phyloP scores from a whole-genome alignment of 495 filamentous ascomycete genomes.

The Haplographium delicatum region DNA sequence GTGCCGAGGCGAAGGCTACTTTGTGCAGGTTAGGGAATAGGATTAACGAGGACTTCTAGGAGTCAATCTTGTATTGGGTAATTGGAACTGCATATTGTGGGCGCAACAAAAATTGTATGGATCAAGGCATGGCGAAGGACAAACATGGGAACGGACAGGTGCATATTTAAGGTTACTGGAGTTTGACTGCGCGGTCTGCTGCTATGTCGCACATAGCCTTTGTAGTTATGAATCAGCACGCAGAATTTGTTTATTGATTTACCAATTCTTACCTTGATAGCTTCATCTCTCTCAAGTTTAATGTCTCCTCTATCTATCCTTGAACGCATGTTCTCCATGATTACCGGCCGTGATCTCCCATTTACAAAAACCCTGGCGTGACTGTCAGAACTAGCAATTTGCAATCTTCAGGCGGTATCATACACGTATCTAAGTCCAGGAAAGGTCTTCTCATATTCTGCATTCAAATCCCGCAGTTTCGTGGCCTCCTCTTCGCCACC shows the following conservation, averaged over 20 bases:
- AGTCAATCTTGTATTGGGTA: constrained; percentile 7
- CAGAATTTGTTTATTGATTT: constrained; percentile 3
- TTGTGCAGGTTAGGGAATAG: constrained; percentile 17
- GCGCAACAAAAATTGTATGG: constrained; percentile 18
- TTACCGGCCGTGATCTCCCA: constrained; percentile 62
- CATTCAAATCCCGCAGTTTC: constrained; percentile 61
- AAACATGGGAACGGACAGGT: constrained; percentile 13
- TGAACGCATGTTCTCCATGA: constrained; percentile 80
- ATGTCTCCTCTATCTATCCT: constrained; percentile 67
- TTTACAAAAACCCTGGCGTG: constrained; percentile 74
- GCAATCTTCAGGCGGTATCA: constrained; percentile 23
- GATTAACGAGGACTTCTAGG: constrained; percentile 3
- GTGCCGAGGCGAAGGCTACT: constrained; percentile 29
- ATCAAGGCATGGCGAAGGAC: constrained; percentile 11
- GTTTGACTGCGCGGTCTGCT: constrained; percentile 38
- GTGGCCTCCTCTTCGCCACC: constrained; percentile 48
- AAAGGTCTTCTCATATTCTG: constrained; percentile 75
- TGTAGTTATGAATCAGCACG: constrained; percentile 9
- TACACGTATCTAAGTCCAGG: constrained; percentile 85
- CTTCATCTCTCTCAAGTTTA: constrained; percentile 63
- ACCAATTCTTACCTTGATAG: constrained; percentile 58
- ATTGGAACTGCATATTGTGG: constrained; percentile 14
- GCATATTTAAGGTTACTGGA: constrained; percentile 27
- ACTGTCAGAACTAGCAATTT: constrained; percentile 4
- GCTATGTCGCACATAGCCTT: constrained; percentile 50